Conservation (phyloP, 306 rosid species). For the Glycine latifolia region DNA sequence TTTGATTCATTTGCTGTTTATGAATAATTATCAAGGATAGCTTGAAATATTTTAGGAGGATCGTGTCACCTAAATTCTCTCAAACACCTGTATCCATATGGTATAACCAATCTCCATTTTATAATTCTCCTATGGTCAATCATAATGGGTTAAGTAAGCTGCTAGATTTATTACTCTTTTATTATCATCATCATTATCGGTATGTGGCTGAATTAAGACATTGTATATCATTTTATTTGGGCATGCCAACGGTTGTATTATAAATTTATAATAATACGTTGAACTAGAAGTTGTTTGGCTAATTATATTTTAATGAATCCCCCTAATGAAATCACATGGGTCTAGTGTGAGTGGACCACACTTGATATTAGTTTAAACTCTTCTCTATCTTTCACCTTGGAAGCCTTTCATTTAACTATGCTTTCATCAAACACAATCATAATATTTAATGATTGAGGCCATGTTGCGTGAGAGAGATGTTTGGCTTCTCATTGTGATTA, state of each 20-base stretch:
- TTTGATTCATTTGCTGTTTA: constrained; percentile 18
- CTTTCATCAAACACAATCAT: constrained; percentile 52
- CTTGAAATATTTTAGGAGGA: constrained; percentile 40
- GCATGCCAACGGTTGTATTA: constrained; percentile 58
- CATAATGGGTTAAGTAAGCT: constrained; percentile 50
- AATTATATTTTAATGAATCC: constrained; percentile 44
- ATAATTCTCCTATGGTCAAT: constrained; percentile 52
- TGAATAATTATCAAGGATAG: constrained; percentile 21
- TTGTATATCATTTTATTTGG: constrained; percentile 48
- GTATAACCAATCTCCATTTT: constrained; percentile 35
- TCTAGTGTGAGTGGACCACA: constrained; percentile 59
- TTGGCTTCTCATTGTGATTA: constrained; percentile 52
- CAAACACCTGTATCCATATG: constrained; percentile 48
- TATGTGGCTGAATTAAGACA: constrained; percentile 48
- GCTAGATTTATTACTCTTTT: constrained; percentile 40
- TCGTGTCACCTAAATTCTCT: constrained; percentile 55
- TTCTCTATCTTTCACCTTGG: constrained; percentile 54
- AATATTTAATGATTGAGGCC: constrained; percentile 64
- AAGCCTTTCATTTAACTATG: constrained; percentile 62
- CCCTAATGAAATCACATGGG: constrained; percentile 79
- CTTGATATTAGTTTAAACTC: constrained; percentile 55
- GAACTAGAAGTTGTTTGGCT: constrained; percentile 54
- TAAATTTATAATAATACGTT: constrained; percentile 46
- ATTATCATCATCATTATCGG: constrained; percentile 23
- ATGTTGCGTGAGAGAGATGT: constrained; percentile 71